phyloP scores from a whole-genome alignment of 2,329 filamentous ascomycete genomes.

The Colletotrichum neosansevieriae region DNA sequence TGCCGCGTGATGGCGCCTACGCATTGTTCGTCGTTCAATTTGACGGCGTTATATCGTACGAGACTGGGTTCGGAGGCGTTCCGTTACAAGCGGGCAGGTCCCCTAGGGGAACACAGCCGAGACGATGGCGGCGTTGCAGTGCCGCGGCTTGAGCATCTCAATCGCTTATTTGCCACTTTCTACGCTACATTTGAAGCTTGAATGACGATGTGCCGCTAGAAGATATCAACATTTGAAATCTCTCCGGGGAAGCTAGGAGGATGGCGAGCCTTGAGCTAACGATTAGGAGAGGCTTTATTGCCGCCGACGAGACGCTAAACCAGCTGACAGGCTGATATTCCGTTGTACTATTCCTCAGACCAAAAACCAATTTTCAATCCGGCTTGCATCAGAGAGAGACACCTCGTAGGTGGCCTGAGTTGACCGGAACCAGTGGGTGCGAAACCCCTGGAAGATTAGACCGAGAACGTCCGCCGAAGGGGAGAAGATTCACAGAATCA shows the following conservation, averaged over 20 bases:
- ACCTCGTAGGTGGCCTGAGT: not conserved
- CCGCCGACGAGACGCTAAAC: not conserved
- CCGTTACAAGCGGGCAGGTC: not conserved
- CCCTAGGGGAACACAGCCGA: not conserved
- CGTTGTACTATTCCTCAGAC: not conserved
- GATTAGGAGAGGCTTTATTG: not conserved
- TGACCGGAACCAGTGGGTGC: not conserved
- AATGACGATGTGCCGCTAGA: not conserved
- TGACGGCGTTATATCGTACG: not conserved
- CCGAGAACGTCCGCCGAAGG: not conserved
- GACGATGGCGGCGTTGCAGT: not conserved
- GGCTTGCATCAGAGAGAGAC: conserved; percentile 11
- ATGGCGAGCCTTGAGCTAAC: not conserved
- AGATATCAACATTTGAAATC: not conserved
- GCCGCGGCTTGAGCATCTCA: not conserved
- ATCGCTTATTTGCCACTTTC: no score
- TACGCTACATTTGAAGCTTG: not conserved
- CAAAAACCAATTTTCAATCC: not conserved
- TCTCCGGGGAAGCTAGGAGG: conserved; percentile 1
- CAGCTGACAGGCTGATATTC: not conserved
- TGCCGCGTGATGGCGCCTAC: not conserved
- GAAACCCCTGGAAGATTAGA: not conserved
- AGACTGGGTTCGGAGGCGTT: not conserved
- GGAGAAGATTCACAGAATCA: not conserved
- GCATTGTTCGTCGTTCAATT: not conserved